phyloP scores from a whole-genome alignment of 2,329 filamentous ascomycete species.

The Exophiala sp. region DNA sequence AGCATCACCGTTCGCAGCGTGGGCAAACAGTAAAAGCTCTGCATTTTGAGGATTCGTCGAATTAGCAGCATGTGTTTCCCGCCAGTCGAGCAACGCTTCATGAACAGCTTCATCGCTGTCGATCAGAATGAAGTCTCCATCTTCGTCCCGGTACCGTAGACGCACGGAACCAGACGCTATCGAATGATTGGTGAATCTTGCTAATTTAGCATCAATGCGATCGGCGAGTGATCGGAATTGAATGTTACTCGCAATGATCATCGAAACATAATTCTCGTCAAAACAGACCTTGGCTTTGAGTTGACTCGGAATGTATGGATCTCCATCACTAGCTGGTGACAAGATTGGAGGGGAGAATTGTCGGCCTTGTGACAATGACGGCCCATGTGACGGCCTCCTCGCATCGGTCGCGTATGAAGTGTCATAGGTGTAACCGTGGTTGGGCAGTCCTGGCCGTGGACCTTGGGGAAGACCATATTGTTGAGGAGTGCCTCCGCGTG shows the following conservation, averaged over 20 bases:
- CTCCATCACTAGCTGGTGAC: slow-evolving; percentile 25
- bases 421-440: slow-evolving; percentile 27
- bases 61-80: slow-evolving; percentile 65
- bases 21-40: slow-evolving; percentile 26
- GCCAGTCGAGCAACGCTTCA: slow-evolving; percentile 92
- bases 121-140: slow-evolving; percentile 89
- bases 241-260: slow-evolving; percentile 96
- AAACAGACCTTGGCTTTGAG: slow-evolving; percentile 95
- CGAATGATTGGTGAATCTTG: slow-evolving; percentile 77
- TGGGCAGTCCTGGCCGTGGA: slow-evolving; percentile 23
- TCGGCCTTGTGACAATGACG: slow-evolving; percentile 30
- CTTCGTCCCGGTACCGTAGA: slow-evolving; percentile 85
- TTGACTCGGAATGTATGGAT: slow-evolving; percentile 63
- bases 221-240: slow-evolving; percentile 90
- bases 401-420: slow-evolving; percentile 18
- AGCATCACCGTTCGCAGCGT: slow-evolving; percentile 12
- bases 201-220: slow-evolving; percentile 91
- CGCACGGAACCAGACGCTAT: slow-evolving; percentile 80
- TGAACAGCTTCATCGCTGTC: slow-evolving; percentile 95
- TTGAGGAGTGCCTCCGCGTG: slow-evolving; percentile 65
- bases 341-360: slow-evolving; percentile 33
- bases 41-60: slow-evolving; percentile 38
- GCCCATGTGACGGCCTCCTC: slow-evolving; percentile 21
- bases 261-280: slow-evolving; percentile 84
- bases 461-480: slow-evolving; percentile 47